Evolutionary conservation across 73 alveolate genomes (phyloP).

Genomic region (Paramecium sexaurelia): DNA sequence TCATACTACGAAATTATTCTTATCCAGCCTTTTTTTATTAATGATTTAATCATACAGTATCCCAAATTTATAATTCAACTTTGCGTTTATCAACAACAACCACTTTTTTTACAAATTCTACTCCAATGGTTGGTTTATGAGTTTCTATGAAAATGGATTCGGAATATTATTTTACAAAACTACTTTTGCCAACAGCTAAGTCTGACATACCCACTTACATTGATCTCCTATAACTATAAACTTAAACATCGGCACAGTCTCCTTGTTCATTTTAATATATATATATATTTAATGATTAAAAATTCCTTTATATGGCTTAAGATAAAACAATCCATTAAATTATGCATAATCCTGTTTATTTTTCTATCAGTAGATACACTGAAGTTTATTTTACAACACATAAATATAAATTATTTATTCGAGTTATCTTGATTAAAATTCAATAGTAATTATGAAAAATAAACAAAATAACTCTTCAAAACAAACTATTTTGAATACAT

Average conservation of each 20-base stretch:
- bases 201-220: not conserved
- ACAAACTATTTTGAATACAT: not conserved
- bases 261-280: not conserved
- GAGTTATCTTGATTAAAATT: not conserved
- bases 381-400: no score
- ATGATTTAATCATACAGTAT: not conserved
- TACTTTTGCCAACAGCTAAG: slow-evolving; percentile 13
- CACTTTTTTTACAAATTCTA: slow-evolving; percentile 15
- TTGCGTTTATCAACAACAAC: not conserved
- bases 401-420: no score
- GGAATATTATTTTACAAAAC: not conserved
- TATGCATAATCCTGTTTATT: no score
- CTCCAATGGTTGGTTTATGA: not conserved
- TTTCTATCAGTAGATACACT: no score
- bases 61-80: slow-evolving; percentile 27
- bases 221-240: slow-evolving; percentile 8
- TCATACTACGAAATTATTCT: not conserved
- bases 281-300: no score
- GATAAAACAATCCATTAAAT: no score
- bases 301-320: no score
- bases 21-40: not conserved
- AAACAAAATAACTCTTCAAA: not conserved
- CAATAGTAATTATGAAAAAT: not conserved
- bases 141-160: not conserved
- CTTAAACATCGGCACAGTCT: slow-evolving; percentile 8